phyloP scores from a whole-genome alignment of 2,329 filamentous ascomycete genomes.

The Tolypocladium tropicale region DNA sequence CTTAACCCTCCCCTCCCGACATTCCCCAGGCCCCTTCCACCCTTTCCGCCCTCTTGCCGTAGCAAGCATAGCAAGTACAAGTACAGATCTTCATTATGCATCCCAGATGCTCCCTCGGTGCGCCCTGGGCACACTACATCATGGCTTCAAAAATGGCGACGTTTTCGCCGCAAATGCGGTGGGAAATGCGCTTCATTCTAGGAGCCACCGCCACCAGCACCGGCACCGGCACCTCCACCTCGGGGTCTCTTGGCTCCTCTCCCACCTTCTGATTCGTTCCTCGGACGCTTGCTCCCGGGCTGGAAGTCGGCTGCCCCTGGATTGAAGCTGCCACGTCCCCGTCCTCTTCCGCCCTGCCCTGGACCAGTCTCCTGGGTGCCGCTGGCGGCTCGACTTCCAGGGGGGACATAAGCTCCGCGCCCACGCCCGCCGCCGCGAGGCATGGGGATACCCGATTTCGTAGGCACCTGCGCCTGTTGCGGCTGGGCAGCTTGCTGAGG shows the following conservation, averaged over 20 bases:
- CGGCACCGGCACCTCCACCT: conserved; percentile 10
- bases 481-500: conserved; percentile 10
- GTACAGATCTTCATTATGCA: neutral
- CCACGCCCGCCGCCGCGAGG: conserved; percentile 30
- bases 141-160: neutral
- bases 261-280: conserved; percentile 38
- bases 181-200: neutral
- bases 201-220: neutral
- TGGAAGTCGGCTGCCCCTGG: conserved; percentile 45
- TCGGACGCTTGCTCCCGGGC: conserved; percentile 45
- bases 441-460: conserved; percentile 28
- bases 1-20: too few species aligned
- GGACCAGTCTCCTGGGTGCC: conserved; percentile 25
- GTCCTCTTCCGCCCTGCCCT: conserved; percentile 23
- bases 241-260: conserved; percentile 32
- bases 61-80: neutral
- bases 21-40: neutral
- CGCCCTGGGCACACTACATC: neutral
- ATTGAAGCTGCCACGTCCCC: conserved; percentile 33
- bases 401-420: conserved; percentile 26
- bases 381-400: conserved; percentile 23
- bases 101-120: neutral
- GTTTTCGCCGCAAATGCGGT: neutral
- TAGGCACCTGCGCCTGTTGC: conserved; percentile 10
- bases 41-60: neutral